Base-by-base conservation (phyloP, 1,139 yeast species). In the Yamadazyma trypodendri region DNA sequence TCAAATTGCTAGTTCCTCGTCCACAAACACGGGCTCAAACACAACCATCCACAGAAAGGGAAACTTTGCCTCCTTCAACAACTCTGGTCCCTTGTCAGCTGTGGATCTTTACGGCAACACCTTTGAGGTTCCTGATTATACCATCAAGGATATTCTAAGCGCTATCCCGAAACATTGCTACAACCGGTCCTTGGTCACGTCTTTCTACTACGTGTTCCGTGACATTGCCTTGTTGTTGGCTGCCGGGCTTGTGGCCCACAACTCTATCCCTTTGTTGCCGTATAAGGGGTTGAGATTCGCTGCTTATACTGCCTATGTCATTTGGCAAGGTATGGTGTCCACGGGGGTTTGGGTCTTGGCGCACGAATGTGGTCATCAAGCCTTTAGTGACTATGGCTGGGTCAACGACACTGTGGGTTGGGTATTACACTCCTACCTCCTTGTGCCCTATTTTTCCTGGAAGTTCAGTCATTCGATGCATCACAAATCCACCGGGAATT, bases 361-460 rank as follows among this genome's bases (percentile, higher is more conserved):
- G 31, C 84, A 78, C 53, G 84, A 78, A 55, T 78, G 84, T 69
- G 84, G 84, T 39, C 84, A 78, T 54, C 78, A 73, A 52, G 83
- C 83, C 11, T 78, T 78, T 53, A 65, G 77, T 38, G 80, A 76
- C 52, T 77, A 75, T 53, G 74, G 70, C 24, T 61, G 63, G 63
- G 69, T 78, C 43, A 78, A 78, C 49, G 82, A 78, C 53, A 54
- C 71, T 25, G 74, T 76, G 36, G 84, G 84, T 34, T 78, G 82
- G 82, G 58, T 77, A 17, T 61, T 78, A 42, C 84, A 78, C 57
- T 74, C 81, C 28, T 77, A 73, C 52, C 60, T 76, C 43, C 54
- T 75, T 51, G 83, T 77, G 24, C 84, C 84, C 23, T 78, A 75
- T 59, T 78, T 78, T 49, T 75, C 82, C 4, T 78, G 84, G 84